Percentiles rank a stretch among this genome's conserved stretches.
Evolutionary conservation across 2,329 filamentous ascomycete species (phyloP).

Genomic region (Epichloe glyceriae): DNA sequence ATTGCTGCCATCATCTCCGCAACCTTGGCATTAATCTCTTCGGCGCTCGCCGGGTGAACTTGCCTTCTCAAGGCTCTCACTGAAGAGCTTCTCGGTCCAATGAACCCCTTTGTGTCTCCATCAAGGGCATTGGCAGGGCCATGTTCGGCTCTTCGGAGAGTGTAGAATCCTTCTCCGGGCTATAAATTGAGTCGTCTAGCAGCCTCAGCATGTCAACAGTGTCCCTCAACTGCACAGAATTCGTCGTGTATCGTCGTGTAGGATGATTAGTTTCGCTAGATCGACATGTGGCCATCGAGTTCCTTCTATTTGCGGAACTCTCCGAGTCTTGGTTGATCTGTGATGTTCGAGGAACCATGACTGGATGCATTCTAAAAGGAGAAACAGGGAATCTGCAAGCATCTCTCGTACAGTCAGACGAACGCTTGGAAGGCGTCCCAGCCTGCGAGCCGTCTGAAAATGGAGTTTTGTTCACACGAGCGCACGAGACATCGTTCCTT

Average conservation of each 20-base stretch:
- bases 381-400: not conserved
- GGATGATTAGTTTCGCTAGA: not conserved
- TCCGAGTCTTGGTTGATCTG: not conserved
- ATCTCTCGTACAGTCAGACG: not conserved
- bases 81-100: not conserved
- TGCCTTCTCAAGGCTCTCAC: not conserved
- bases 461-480: not conserved
- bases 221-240: conserved; percentile 3
- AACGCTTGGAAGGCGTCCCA: not conserved
- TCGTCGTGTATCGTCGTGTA: conserved; percentile 4
- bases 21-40: conserved; percentile 22
- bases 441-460: not conserved
- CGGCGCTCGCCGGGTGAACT: conserved; percentile 5
- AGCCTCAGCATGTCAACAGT: conserved; percentile 1
- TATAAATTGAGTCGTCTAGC: not conserved
- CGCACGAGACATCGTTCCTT: not conserved
- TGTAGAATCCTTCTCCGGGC: not conserved
- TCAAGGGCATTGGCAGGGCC: not conserved
- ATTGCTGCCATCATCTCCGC: conserved; percentile 24
- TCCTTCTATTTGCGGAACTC: not conserved
- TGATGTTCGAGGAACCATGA: not conserved
- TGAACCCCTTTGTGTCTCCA: not conserved
- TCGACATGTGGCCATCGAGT: not conserved
- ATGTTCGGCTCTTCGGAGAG: not conserved
- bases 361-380: conserved; percentile 8